phyloP scores from a whole-genome alignment of 176 grass and related monocot species.

The Rhipidocladum racemiflorum region DNA sequence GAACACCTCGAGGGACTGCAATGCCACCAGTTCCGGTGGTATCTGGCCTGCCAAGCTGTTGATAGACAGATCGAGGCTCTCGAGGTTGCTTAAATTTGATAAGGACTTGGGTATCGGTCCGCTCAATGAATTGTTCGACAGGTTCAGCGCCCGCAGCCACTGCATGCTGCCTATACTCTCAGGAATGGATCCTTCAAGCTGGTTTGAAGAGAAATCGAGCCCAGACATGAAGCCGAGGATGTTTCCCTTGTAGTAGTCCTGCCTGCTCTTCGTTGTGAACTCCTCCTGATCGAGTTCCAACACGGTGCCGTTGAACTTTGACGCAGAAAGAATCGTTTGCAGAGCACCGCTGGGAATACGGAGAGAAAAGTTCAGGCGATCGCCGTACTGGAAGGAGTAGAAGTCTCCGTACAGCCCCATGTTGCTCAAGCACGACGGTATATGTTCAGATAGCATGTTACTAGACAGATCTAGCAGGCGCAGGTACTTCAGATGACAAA shows the following conservation, averaged over 20 bases:
- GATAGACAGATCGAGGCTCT: conserved; percentile 31
- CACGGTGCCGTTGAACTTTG: too few species aligned
- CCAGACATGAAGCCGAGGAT: conserved; percentile 7
- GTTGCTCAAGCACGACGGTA: conserved; percentile 35
- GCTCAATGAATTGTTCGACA: conserved; percentile 25
- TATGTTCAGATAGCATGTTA: conserved; percentile 18
- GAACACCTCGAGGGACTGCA: conserved; percentile 10
- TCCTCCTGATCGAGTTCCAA: background rate
- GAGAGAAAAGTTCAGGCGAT: too few species aligned
- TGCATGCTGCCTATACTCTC: conserved; percentile 25
- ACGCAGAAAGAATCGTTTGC: too few species aligned
- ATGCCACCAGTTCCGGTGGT: conserved; percentile 17
- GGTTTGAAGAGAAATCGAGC: conserved; percentile 25
- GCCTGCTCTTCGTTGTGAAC: conserved; percentile 29
- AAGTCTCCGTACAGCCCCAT: conserved; percentile 13
- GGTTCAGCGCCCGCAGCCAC: conserved; percentile 26
- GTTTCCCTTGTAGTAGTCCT: conserved; percentile 12
- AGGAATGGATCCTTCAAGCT: conserved; percentile 30
- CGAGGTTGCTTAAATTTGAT: background rate
- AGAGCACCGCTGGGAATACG: too few species aligned
- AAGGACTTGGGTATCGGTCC: conserved; percentile 18
- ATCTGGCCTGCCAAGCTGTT: conserved; percentile 26
- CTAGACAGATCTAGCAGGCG: conserved; percentile 28
- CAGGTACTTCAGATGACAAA: conserved; percentile 15
- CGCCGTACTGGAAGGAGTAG: conserved; percentile 12